Base-by-base conservation (phyloP, 1,284 basidiomycete species). In the Cryptococcus hybrid region DNA sequence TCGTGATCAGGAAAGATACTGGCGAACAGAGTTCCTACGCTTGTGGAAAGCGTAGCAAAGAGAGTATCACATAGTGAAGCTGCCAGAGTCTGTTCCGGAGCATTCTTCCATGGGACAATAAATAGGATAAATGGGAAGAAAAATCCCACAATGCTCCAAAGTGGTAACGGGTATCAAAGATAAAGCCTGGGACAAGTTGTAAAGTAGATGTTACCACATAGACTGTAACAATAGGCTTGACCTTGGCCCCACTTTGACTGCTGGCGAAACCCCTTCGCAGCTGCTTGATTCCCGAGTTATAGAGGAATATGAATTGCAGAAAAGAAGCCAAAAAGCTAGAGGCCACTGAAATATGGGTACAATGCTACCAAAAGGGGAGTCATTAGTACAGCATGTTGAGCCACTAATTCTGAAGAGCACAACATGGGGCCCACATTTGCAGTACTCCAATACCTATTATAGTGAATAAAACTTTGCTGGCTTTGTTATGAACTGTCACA, bases 131-230 rank as follows among this genome's bases (percentile, higher is more conserved):
- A 64, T 8, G 71, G 71, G 7, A 71, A 39, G 47, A 66, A 58
- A 73, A 70, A 7, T 51, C 51, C 69, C 69, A 73, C 44, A 73
- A 50, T 3, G 71, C 68, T 8, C 71, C 71, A 47, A 73, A 68
- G 54, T 71, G 68, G 42, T 66, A 65, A 3, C 59, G 52, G 37
- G 65, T 63, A 43, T 71, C 65, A 47, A 70, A 66, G 9, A 70
- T 43, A 51, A 69, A 64, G 7, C 53, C 50, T 4, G 71, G 69
- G 43, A 71, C 56, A 2, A 70, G 55, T n/a, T 70, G 60, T 43
- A 66, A 15, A 3, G 63, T 49, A n/a, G 68, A 70, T 5, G 59
- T 45, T 12, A 71, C 9, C 12, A 71, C 37, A 24, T 63, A 63
- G 1, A 51, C 49, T 1, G 63, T 64, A 8, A 73, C 43, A 36